Base-by-base conservation (phyloP, 2,329 filamentous ascomycete species). In the Drechslerella dactyloides region DNA sequence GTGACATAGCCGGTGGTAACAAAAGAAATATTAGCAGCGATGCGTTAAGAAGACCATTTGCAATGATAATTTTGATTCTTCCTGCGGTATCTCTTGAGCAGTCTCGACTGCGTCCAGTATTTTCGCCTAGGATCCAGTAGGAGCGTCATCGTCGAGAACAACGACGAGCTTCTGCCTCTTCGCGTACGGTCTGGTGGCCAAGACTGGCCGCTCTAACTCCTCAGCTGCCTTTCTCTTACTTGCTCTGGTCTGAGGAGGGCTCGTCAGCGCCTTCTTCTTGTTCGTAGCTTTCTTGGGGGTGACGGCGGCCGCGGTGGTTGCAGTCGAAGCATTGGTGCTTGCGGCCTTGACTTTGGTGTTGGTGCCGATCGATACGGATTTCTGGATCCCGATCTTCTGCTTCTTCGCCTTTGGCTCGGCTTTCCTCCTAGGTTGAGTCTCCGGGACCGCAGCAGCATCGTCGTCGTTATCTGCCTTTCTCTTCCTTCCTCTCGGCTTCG, bases 141-240 rank as follows among this genome's bases (percentile, higher is more conserved):
- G 11, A 52, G 44, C 57, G 19, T 35, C 33, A 50, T 55, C 50
- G 21, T 57, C 48, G 19, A 21, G 51, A 33, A 54, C 27, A 27
- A 35, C 48, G 7, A 40, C 40, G 27, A 50, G 50, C 2, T 35
- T 37, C 33, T 60, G 50, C 33, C 15, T 55, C 55, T 42, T 60
- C 50, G 37, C 15, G 4, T 37, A 21, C 21, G 63, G 24, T 24
- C 60, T 60, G 23, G 50, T 3, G 11, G 27, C 15, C 30, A 27
- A 27, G 19, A 42, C 44, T 40, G 40, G 23, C 24, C 51, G 15
- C 23, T 51, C 63, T 30, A 15, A 24, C 10, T 44, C 30, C 13
- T 54, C 44, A 7, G 24, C 19, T 1, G 48, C 37, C 30, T 50
- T 60, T 6, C 56, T 17, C 40, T 55, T 59, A 23, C 46, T 42